Base-by-base conservation (phyloP, 495 filamentous ascomycete species). In the Bryoglossum gracile region DNA sequence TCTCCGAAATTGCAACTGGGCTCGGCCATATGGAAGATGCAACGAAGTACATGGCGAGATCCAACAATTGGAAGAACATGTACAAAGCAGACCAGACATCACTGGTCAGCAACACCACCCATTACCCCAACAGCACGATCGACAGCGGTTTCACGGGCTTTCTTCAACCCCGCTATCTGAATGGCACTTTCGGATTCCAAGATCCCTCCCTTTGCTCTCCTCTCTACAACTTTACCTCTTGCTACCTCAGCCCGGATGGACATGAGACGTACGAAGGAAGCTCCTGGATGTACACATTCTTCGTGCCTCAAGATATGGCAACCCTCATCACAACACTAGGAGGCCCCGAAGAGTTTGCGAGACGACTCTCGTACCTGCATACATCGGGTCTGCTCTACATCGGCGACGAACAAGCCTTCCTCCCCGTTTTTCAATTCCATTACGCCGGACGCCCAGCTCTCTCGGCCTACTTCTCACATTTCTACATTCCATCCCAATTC, bases 191-290 rank as follows among this genome's bases (percentile, higher is more conserved):
- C 76, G 80, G 70, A 9, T 85, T 70, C 32, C 83, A 87, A 55
- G 76, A 89, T 55, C 84, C 84, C 0, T 71, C 81, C 3, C 75
- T 77, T 46, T 89, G 84, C 62, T 79, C 74, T 39, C 58, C 54
- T 21, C 58, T 17, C 59, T 48, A 49, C 26, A 52, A 52, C 28
- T 60, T 57, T 24, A 74, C 70, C 2, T 69, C 68, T 10, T 87
- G 83, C 61, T 84, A 79, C 23, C 70, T 87, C 3, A 79, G 80
- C 30, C 70, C 73, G 3, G 68, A 73, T 11, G 81, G 78, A 0
- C 70, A 73, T 11, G 84, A 87, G 62, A 87, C 83, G 0, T 89
- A 83, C 46, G 84, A 89, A 60, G 75, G 72, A 46, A 82, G 78
- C 57, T 67, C 75, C 17, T 89, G 82, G 83, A 75, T 84, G 22